Percentiles rank a stretch among this genome's conserved stretches.
These are phyloP conservation scores for Phialophora expanda DNA, from an alignment of 2,329 filamentous ascomycete species.

Conservation along the genomic window DNA sequence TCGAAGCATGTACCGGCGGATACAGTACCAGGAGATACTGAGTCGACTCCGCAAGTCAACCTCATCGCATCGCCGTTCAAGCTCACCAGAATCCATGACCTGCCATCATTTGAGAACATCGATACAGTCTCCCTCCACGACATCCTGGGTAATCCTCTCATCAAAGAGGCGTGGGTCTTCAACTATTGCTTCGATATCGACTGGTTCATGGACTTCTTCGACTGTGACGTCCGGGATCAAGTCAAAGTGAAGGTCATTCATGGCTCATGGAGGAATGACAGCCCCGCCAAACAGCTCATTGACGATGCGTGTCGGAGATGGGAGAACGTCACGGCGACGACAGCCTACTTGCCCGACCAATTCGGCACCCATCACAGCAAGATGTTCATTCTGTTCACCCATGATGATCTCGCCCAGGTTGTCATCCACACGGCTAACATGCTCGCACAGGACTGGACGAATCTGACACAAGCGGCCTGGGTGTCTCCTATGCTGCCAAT, in stretches of 20 bases:
- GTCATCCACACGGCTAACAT: conserved; percentile 91
- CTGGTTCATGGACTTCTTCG: conserved; percentile 65
- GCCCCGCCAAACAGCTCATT: conserved; percentile 61
- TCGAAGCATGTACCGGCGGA: not conserved
- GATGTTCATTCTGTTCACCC: conserved; percentile 81
- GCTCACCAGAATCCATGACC: conserved; percentile 70
- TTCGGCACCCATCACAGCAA: conserved; percentile 88
- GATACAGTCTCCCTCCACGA: conserved; percentile 70
- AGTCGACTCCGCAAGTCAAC: conserved; percentile 15
- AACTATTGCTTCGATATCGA: conserved; percentile 63
- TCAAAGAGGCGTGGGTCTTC: conserved; percentile 66
- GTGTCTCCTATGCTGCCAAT: conserved; percentile 71
- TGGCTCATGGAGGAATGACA: conserved; percentile 71
- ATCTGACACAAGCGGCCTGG: conserved; percentile 87
- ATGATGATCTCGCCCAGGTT: conserved; percentile 76
- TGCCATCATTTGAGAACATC: conserved; percentile 65
- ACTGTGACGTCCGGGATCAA: conserved; percentile 59
- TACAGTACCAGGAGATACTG: not conserved
- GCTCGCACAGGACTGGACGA: conserved; percentile 84
- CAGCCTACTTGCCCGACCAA: conserved; percentile 78
- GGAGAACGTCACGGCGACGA: conserved; percentile 71
- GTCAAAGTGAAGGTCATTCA: conserved; percentile 66
- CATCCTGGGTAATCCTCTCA: conserved; percentile 74
- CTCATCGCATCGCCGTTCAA: conserved; percentile 68
- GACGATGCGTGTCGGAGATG: conserved; percentile 65